Evolutionary conservation across 371 early-diverging fungal genomes (phyloP), one percentile per base, ranked within the genome.

Genomic region (Mucor indicus): DNA sequence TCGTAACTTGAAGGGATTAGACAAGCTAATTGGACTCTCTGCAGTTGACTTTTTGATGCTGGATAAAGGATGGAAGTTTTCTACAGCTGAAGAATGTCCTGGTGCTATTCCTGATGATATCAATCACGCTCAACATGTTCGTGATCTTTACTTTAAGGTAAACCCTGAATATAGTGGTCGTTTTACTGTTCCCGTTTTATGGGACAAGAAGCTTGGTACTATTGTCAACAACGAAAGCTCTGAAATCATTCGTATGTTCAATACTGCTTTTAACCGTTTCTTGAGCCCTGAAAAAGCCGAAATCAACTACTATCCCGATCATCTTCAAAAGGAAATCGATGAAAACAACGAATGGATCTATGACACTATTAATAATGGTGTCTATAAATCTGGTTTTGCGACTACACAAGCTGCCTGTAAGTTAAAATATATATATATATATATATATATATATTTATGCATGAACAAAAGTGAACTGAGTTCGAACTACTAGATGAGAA

Each of bases 141-240:
- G 86, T 15, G 96, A 97, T 42, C 40, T 97, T 10, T 97, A 97
- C 70, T 89, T 89, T 67, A 91, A 89, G 75, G 94, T 89, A 13
- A 74, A 93, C 39, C 83, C 86, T 4, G 60, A 85, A 17, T 93
- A 91, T 59, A 44, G 58, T 8, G 92, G 85, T 25, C 85, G 92
- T 13, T 91, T 87, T 67, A 95, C 95, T 6, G 95, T 95, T 2
- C 92, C 92, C 8, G 77, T 92, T 23, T 78, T 93, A 25, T 93
- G 90, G 89, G 98, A 97, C 67, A 95, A 89, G 79, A 90, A 95
- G 74, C 62, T 66, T 13, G 48, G 83, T 31, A 97, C 94, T n/a
- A 95, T 97, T 45, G 98, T 97, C 21, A 98, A 92, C 81, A 98
- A 98, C 69, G 98, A 98, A 66, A 85, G 86, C 51, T 86, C 89